phyloP scores from a whole-genome alignment of 108 stramenopile genomes.

The Thalassiosira profunda region DNA sequence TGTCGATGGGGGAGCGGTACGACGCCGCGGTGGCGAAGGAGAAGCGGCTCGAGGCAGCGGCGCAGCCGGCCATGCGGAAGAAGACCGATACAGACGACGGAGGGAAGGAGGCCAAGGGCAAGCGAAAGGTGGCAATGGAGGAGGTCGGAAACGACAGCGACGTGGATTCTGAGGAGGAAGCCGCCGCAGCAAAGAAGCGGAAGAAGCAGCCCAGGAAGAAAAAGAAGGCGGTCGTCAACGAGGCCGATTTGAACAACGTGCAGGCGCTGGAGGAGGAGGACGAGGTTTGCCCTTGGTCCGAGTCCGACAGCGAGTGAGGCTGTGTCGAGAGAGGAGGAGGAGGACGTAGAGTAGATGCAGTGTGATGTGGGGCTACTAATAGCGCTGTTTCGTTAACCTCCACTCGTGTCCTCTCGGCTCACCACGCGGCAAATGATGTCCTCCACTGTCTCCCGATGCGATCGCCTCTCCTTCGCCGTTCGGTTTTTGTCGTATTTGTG shows the following conservation, averaged over 20 bases:
- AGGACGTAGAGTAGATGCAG: too few relatives aligned
- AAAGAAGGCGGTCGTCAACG: conserved; percentile 25
- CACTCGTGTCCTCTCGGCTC: too few relatives aligned
- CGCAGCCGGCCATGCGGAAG: conserved; percentile 49
- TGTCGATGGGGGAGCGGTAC: conserved; percentile 82
- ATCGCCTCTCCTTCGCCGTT: too few relatives aligned
- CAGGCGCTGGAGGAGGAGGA: conserved; percentile 68
- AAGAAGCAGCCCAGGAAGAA: conserved; percentile 23
- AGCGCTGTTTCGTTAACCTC: too few relatives aligned
- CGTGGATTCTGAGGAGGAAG: conserved; percentile 34
- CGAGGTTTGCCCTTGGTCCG: conserved; percentile 90
- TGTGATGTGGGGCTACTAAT: too few relatives aligned
- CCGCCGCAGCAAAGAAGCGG: not conserved
- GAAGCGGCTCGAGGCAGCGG: conserved; percentile 53
- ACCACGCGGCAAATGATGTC: too few relatives aligned
- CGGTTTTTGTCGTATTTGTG: too few relatives aligned
- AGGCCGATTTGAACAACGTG: conserved; percentile 49
- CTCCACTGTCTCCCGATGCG: too few relatives aligned
- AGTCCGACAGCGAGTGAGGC: too few relatives aligned
- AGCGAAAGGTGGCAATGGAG: conserved; percentile 29
- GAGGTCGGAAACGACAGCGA: conserved; percentile 20
- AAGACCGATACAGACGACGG: conserved; percentile 1
- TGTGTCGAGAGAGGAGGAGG: too few relatives aligned
- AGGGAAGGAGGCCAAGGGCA: not conserved
- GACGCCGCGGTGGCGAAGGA: conserved; percentile 80